Evolutionary conservation across 176 grass and related monocot genomes (phyloP).

Genomic region (Bolboschoenus planiculmis): DNA sequence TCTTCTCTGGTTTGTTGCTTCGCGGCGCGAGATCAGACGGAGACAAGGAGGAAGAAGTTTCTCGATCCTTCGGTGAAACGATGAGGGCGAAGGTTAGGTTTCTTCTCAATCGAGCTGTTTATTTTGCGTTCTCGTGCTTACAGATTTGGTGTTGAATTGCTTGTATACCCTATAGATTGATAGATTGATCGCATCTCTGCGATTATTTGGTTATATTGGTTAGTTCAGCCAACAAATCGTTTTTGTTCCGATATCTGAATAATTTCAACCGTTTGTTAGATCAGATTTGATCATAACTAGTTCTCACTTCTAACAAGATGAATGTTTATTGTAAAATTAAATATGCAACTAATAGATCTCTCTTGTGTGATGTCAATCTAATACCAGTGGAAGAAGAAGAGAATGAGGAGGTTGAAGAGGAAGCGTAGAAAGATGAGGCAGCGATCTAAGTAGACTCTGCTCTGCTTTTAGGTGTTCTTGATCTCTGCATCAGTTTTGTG

Average conservation of each 20-base stretch:
- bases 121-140: background rate
- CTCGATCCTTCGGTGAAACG: background rate
- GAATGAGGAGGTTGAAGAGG: conserved; percentile 86
- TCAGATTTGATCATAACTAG: background rate
- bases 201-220: background rate
- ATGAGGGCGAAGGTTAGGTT: background rate
- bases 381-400: conserved; percentile 89
- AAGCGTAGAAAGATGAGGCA: conserved; percentile 92
- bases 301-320: background rate
- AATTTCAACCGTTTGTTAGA: too few species aligned
- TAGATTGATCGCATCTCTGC: background rate
- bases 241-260: too few species aligned
- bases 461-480: background rate
- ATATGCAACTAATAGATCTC: background rate
- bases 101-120: background rate
- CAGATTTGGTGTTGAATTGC: background rate
- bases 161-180: background rate
- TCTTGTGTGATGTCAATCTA: background rate
- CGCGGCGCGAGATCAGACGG: background rate
- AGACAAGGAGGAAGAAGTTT: background rate
- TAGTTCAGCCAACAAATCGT: too few species aligned
- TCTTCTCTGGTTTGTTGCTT: background rate
- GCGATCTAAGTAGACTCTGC: conserved; percentile 49
- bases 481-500: background rate
- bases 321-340: background rate